Evolutionary conservation across 306 rosid genomes (phyloP).

Genomic region (Arachis hypogaea): DNA sequence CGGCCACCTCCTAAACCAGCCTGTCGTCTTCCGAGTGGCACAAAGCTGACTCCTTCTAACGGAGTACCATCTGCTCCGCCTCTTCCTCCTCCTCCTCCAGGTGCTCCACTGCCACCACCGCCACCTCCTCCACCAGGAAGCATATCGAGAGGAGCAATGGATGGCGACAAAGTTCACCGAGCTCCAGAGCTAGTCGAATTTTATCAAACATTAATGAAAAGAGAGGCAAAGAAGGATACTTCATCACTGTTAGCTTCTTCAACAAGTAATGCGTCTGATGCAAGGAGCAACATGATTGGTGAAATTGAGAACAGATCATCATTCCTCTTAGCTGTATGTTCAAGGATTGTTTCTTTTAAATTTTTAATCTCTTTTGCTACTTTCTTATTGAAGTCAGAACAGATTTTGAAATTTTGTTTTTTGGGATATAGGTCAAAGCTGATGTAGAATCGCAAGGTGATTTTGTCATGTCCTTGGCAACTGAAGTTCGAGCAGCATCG

Average conservation of each 20-base stretch:
- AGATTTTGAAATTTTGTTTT: conserved; percentile 11
- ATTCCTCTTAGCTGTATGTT: conserved; percentile 89
- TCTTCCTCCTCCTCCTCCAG: conserved; percentile 68
- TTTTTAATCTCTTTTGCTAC: conserved; percentile 15
- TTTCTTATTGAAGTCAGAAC: conserved; percentile 4
- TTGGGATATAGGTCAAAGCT: conserved; percentile 70
- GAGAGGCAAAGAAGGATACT: conserved; percentile 94
- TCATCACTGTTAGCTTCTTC: conserved; percentile 66
- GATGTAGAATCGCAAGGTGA: conserved; percentile 97
- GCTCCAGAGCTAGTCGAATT: conserved; percentile 93
- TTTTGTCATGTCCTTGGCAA: conserved; percentile 87
- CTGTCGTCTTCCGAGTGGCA: conserved; percentile 45
- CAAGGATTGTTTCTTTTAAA: not conserved
- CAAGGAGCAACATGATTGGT: conserved; percentile 93
- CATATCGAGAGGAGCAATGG: conserved; percentile 65
- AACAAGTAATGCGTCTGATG: conserved; percentile 73
- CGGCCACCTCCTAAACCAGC: conserved; percentile 85
- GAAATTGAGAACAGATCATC: conserved; percentile 92
- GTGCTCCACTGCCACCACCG: conserved; percentile 55
- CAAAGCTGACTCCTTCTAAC: conserved; percentile 53
- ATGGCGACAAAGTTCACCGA: conserved; percentile 82
- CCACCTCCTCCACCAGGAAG: conserved; percentile 95
- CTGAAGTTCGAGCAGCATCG: conserved; percentile 89
- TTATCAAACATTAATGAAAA: conserved; percentile 93
- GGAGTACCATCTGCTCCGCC: conserved; percentile 61